Percentiles rank a stretch among this genome's conserved stretches.
phyloP scores from a whole-genome alignment of 805 yeast genomes.

The Teunomyces gatunensis region DNA sequence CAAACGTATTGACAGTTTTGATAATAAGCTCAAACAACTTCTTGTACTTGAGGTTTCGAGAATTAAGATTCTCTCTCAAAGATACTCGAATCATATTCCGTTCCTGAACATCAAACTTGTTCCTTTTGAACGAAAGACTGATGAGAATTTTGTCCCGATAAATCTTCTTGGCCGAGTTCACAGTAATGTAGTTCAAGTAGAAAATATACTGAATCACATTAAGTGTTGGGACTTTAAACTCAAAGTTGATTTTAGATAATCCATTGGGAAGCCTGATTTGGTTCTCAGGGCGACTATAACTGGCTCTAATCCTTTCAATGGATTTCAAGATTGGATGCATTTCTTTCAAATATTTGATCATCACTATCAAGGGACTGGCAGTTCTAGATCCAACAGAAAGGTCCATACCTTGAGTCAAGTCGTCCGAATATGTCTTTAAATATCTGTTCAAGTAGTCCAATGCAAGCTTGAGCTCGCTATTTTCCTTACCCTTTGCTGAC shows the following conservation, averaged over 20 bases:
- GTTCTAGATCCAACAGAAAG: neutral
- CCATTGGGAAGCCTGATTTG: constrained; percentile 26
- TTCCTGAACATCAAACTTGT: constrained; percentile 26
- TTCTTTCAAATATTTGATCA: constrained; percentile 32
- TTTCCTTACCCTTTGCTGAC: neutral
- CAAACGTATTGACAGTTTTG: constrained; percentile 22
- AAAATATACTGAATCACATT: constrained; percentile 32
- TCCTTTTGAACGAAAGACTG: constrained; percentile 13
- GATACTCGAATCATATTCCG: constrained; percentile 26
- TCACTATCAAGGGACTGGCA: constrained; percentile 9
- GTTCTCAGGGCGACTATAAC: constrained; percentile 10
- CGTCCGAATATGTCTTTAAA: constrained; percentile 10
- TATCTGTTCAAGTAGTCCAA: constrained; percentile 25
- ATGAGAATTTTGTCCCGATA: constrained; percentile 30
- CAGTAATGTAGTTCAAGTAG: constrained; percentile 24
- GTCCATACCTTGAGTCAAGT: constrained; percentile 1
- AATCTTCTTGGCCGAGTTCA: constrained; percentile 30
- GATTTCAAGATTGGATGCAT: constrained; percentile 29
- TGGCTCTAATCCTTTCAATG: constrained; percentile 15
- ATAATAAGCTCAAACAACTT: constrained; percentile 37
- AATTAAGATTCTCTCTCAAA: constrained; percentile 36
- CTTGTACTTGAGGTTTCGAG: constrained; percentile 36
- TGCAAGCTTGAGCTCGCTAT: constrained; percentile 17
- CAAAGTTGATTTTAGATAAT: constrained; percentile 29
- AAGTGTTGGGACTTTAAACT: constrained; percentile 28